Evolutionary conservation across 345 rosid genomes (phyloP).

Genomic region (Acer yangbiense): DNA sequence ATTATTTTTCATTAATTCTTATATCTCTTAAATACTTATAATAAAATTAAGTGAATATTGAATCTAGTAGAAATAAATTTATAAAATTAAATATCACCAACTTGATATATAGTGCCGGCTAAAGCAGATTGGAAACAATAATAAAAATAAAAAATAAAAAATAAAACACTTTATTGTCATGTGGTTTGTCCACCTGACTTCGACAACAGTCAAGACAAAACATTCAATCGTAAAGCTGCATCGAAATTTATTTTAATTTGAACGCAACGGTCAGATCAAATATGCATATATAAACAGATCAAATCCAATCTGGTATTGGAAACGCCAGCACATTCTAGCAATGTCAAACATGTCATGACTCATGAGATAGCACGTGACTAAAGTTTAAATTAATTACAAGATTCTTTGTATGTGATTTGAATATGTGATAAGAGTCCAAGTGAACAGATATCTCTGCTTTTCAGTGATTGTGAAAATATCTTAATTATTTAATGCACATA

Average conservation of each 20-base stretch:
- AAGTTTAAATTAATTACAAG: background rate
- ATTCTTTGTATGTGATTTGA: slow-evolving; percentile 5
- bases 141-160: too few relatives aligned
- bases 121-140: too few relatives aligned
- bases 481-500: too few relatives aligned
- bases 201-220: slow-evolving; percentile 1
- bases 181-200: background rate
- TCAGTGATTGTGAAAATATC: background rate
- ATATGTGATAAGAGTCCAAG: background rate
- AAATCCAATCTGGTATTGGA: background rate
- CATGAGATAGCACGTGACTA: slow-evolving; percentile 9
- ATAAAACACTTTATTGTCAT: too few relatives aligned
- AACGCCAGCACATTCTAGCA: background rate
- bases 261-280: background rate
- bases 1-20: too few relatives aligned
- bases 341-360: background rate
- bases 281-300: too few relatives aligned
- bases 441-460: background rate
- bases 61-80: too few relatives aligned
- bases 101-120: too few relatives aligned
- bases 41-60: too few relatives aligned
- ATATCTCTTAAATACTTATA: too few relatives aligned
- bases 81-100: too few relatives aligned
- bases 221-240: background rate
- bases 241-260: too few relatives aligned